phyloP scores from a whole-genome alignment of 768 basidiomycete species.

The Aureoboletus auriporus region DNA sequence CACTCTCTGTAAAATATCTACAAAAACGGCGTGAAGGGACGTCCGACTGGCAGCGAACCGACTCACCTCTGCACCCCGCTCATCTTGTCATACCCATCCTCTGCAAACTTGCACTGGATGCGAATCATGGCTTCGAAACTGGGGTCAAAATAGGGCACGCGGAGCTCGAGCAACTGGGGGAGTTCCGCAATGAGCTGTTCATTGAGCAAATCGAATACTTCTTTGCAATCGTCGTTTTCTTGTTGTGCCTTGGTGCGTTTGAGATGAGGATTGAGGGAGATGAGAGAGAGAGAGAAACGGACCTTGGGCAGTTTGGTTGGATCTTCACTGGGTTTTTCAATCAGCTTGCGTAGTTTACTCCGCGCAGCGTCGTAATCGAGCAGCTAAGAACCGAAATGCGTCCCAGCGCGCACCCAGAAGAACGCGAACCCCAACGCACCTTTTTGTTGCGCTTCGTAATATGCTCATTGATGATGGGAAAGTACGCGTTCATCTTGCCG shows the following conservation, averaged over 20 bases:
- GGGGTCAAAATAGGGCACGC: slow-evolving; percentile 97
- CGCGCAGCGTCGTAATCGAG: slow-evolving; percentile 94
- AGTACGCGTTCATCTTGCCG: slow-evolving; percentile 95
- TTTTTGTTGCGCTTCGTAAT: slow-evolving; percentile 96
- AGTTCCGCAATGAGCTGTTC: slow-evolving; percentile 88
- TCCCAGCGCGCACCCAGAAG: no score
- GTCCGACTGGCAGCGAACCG: slow-evolving; percentile 29
- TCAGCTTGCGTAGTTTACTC: slow-evolving; percentile 81
- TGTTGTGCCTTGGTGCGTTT: slow-evolving; percentile 63
- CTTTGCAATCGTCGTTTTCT: slow-evolving; percentile 92
- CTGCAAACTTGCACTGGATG: slow-evolving; percentile 96
- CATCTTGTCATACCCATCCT: slow-evolving; percentile 97
- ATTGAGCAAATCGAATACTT: slow-evolving; percentile 91
- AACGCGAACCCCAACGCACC: no score
- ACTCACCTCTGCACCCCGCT: slow-evolving; percentile 83
- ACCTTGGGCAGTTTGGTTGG: slow-evolving; percentile 86
- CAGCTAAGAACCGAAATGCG: slow-evolving; percentile 49
- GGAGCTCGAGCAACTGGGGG: slow-evolving; percentile 88
- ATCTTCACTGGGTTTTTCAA: slow-evolving; percentile 93
- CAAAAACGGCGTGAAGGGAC: not conserved
- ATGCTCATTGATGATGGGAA: slow-evolving; percentile 89
- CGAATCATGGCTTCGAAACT: slow-evolving; percentile 99
- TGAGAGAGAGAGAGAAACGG: slow-evolving; percentile 5
- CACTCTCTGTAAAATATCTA: slow-evolving; percentile 86
- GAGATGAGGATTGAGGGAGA: not conserved